Conservation (phyloP, 148 eudicot genomes). For the Amaranthus hypochondriacus region DNA sequence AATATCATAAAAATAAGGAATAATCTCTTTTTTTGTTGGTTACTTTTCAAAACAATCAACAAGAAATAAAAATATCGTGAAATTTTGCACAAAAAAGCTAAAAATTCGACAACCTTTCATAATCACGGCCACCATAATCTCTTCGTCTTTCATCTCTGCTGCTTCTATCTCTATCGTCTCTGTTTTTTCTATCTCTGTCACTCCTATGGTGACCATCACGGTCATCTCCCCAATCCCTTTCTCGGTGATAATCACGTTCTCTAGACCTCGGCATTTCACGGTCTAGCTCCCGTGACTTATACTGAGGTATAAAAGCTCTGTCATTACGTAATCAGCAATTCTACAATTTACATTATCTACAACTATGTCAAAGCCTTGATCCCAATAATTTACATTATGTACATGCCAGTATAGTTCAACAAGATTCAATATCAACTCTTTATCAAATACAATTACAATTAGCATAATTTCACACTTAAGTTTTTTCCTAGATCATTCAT, state of each 20-base stretch:
- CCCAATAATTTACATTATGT: too few relatives aligned
- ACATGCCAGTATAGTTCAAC: not conserved
- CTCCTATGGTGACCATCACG: slow-evolving; percentile 36
- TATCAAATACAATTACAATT: not conserved
- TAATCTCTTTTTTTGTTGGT: too few relatives aligned
- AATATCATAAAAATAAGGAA: not conserved
- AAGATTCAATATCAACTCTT: not conserved
- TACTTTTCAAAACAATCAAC: not conserved
- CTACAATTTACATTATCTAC: not conserved
- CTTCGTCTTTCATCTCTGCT: slow-evolving; percentile 55
- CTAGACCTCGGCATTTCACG: slow-evolving; percentile 40
- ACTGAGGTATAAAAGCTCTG: slow-evolving; percentile 26
- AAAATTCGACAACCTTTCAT: slow-evolving; percentile 45
- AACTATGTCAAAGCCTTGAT: too few relatives aligned
- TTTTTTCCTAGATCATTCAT: not conserved
- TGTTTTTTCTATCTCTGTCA: slow-evolving; percentile 35
- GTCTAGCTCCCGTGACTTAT: slow-evolving; percentile 40
- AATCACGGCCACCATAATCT: slow-evolving; percentile 34
- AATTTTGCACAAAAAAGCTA: not conserved
- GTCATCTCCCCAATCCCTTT: slow-evolving; percentile 34
- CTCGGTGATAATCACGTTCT: slow-evolving; percentile 38
- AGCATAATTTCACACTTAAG: not conserved
- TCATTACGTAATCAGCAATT: not conserved
- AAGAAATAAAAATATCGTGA: not conserved
- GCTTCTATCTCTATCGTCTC: slow-evolving; percentile 44